Evolutionary conservation across 2,329 filamentous ascomycete species (phyloP), one percentile per base, ranked within the genome.

Genomic region (Fusarium verrucosum): DNA sequence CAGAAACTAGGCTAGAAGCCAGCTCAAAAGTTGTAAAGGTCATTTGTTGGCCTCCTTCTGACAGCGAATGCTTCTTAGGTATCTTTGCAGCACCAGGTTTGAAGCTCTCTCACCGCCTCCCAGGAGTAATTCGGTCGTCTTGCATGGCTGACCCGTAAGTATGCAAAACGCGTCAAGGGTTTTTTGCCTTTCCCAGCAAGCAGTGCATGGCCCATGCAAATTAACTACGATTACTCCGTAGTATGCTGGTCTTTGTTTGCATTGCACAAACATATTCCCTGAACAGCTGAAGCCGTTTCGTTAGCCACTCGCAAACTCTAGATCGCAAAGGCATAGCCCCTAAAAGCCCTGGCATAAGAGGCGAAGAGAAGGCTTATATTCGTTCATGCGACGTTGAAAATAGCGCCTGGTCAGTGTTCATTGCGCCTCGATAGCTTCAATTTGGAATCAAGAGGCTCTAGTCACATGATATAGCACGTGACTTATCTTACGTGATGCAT

Each of bases 231-330:
- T 40, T 30, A n/a, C n/a, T n/a, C n/a, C n/a, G n/a, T n/a, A 14
- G 17, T 22, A 19, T 47, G 14, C 30, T 58, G 33, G 52, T 13
- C 36, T 41, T 16, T 30, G 28, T 41, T 16, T 30, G 28, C 40
- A 20, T 52, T 23, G 56, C 36, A 37, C 26, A 19, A 36, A 55
- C 25, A n/a, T 42, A 25, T 28, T 35, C 51, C 45, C 28, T 30
- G 28, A 30, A 16, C 26, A 28, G 10, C 58, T 52, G 33, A 46
- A 53, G 44, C 55, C 53, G 47, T 45, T 20, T 19, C 35, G 37
- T 33, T 38, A 55, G 56, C 54, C 58, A 45, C 51, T 50, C 30
- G 37, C 19, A 43, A 16, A 49, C 40, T 62, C 30, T 43, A 41
- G 53, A 57, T 43, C 26, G 33, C 33, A 52, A 46, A 17, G 16